A percentile compares a stretch with the other conserved stretches of the same genome.
Evolutionary conservation across 805 yeast genomes (phyloP).

Genomic region (Brettanomyces naardenensis): DNA sequence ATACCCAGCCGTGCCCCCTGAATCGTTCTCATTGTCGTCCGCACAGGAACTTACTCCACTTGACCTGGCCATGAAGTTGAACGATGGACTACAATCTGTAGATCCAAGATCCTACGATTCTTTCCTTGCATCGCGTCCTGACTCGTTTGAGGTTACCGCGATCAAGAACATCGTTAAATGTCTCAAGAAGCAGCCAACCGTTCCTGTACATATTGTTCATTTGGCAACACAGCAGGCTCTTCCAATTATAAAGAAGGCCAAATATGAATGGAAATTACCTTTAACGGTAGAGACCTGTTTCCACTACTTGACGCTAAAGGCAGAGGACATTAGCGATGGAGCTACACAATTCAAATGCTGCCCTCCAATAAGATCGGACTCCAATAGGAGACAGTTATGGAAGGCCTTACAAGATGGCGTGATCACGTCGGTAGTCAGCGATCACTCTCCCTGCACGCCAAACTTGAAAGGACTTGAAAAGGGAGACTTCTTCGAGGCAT

Average conservation of each 20-base stretch:
- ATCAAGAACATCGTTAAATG: conserved; percentile 63
- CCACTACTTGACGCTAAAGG: conserved; percentile 74
- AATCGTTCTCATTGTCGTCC: conserved; percentile 9
- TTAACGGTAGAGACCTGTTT: conserved; percentile 90
- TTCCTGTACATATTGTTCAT: conserved; percentile 83
- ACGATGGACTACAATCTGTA: conserved; percentile 28
- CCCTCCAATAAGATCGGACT: conserved; percentile 82
- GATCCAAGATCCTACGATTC: conserved; percentile 64
- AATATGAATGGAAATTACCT: conserved; percentile 40
- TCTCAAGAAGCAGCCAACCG: conserved; percentile 47
- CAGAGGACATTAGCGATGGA: conserved; percentile 71
- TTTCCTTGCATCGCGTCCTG: conserved; percentile 82
- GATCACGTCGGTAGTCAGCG: conserved; percentile 83
- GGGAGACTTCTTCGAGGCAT: conserved; percentile 86
- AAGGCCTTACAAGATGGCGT: conserved; percentile 56
- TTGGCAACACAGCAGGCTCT: conserved; percentile 79
- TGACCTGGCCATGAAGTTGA: conserved; percentile 13
- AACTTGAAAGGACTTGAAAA: conserved; percentile 71
- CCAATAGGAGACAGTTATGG: conserved; percentile 72
- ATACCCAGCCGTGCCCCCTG: conserved; percentile 15
- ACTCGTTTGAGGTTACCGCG: conserved; percentile 79
- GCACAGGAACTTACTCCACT: conserved; percentile 20
- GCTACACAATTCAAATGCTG: conserved; percentile 88
- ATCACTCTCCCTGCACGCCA: conserved; percentile 95
- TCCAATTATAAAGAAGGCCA: conserved; percentile 64